Base-by-base conservation (phyloP, 805 yeast genomes). In the Wickerhamiella parazyma region DNA sequence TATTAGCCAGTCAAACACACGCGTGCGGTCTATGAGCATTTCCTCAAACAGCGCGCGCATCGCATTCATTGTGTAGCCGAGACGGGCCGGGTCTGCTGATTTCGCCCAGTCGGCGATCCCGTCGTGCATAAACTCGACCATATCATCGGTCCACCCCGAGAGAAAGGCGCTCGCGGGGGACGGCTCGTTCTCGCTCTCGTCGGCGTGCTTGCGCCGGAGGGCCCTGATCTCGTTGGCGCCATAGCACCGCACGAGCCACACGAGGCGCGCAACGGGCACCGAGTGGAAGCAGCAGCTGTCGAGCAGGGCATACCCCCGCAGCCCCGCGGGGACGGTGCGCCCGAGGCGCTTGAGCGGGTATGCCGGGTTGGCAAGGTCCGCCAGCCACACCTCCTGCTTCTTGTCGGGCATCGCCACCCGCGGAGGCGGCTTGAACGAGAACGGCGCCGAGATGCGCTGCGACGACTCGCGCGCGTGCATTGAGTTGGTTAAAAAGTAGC, bases 121-220 rank as follows among this genome's bases (percentile, higher is more conserved):
- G 49, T 68, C 68, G 48, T 71, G 75, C 10, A 78, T 52, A 51
- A 68, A 80, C 44, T 73, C 76, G 2, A 76, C 68, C 12, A 87
- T 76, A 50, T 82, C 93, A 34, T 77, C 81, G 0, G 96, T 82
- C 97, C 97, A 89, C 56, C 85, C 95, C 79, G 66, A 85, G 95
- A 80, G 38, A 70, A 73, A 19, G 63, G 58, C 46, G n/a, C n/a
- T n/a, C n/a, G n/a, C n/a, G n/a, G n/a, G n/a, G n/a, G n/a, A n/a
- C n/a, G n/a, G n/a, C n/a, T n/a, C n/a, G n/a, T n/a, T n/a, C n/a
- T 31, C 45, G 18, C 36, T 22, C 9, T 43, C 26, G 0, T 34
- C 45, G 6, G 48, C 45, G 24, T 67, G 69, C 48, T 72, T 75
- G 36, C 82, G 61, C 48, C 70, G 72, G 38, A 77, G 53, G 12